Evolutionary conservation across 768 basidiomycete species (phyloP).

Genomic region (Cystobasidium onofrii): DNA sequence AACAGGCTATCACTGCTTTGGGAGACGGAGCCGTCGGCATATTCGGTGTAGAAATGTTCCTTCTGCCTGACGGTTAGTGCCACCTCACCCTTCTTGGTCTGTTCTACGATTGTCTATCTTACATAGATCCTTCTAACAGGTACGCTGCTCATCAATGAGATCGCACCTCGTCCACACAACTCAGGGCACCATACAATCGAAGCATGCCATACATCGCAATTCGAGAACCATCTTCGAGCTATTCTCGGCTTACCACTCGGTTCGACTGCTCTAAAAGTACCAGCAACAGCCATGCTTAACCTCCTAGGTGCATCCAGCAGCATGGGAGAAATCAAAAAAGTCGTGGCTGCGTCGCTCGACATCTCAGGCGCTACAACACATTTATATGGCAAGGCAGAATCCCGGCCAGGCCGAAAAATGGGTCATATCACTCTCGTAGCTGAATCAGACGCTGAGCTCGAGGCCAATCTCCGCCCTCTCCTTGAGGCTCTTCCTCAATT

Average conservation of each 20-base stretch:
- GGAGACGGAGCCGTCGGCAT: constrained; percentile 68
- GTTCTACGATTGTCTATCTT: background rate
- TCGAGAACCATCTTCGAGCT: constrained; percentile 91
- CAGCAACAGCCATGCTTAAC: constrained; percentile 86
- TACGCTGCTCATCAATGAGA: constrained; percentile 79
- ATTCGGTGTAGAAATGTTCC: constrained; percentile 97
- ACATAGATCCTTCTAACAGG: too few species aligned
- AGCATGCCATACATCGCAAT: constrained; percentile 92
- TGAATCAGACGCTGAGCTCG: constrained; percentile 65
- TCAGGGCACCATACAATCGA: constrained; percentile 99
- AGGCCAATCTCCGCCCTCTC: constrained; percentile 62
- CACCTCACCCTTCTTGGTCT: background rate
- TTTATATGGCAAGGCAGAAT: constrained; percentile 88
- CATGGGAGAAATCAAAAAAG: constrained; percentile 49
- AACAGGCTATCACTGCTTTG: constrained; percentile 67
- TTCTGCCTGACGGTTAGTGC: constrained; percentile 68
- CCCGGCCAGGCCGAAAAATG: constrained; percentile 88
- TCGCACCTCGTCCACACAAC: constrained; percentile 95
- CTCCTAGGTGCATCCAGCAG: constrained; percentile 69
- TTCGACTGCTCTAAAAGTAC: constrained; percentile 75
- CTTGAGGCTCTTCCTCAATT: constrained; percentile 58
- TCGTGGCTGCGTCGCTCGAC: constrained; percentile 57
- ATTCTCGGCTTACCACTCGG: constrained; percentile 85
- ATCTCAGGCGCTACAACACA: constrained; percentile 73
- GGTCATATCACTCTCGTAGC: constrained; percentile 90